Base-by-base conservation (phyloP, 192 early-diverging fungal species). In the Oehlia diaphana region DNA sequence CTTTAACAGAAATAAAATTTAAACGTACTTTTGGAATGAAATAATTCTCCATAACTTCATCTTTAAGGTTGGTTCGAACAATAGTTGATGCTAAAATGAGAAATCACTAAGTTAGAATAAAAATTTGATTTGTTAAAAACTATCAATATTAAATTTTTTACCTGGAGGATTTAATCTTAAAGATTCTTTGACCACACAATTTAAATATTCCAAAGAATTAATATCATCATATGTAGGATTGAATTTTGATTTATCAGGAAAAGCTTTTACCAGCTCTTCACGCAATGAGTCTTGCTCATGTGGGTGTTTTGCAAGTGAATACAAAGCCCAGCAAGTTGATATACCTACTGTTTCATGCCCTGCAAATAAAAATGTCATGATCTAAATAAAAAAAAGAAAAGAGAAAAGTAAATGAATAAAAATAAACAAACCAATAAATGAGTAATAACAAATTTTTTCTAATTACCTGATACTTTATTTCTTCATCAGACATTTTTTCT, bases 341-440 rank as follows among this genome's bases (percentile, higher is more conserved):
- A 84, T 81, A 35, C 83, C 83, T 0, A 89, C 88, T 2, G 90
- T 91, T 81, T 89, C 89, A 69, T 91, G 90, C 10, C 90, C 90
- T 13, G 90, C 90, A 3, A 28, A 7, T 16, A 72, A 28, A 49
- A 72, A 50, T 50, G 71, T 72, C 70, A 72, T 44, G 6, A 49
- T 72, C 39, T 72, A 10, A 49, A 53, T 4, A 53, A 16, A 14
- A 53, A 58, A 58, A 58, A 19, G 14, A 19, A 19, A 19, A 58
- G 16, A 19, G 3, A 9, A 9, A 8, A 58, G 5, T 21, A 19
- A 31, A 31, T 31, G 31, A 31, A 31, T 31, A 31, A 31, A 58
- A 10, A 26, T 4, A 13, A 49, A 31, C 14, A 44, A 26, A 44
- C 9, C 0, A 50, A 50, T 50, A 72, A 50, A 49, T 19, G 12